Percentiles rank a stretch among this genome's conserved stretches.
phyloP scores from a whole-genome alignment of 345 rosid genomes.

The Rhodamnia rubescens region DNA sequence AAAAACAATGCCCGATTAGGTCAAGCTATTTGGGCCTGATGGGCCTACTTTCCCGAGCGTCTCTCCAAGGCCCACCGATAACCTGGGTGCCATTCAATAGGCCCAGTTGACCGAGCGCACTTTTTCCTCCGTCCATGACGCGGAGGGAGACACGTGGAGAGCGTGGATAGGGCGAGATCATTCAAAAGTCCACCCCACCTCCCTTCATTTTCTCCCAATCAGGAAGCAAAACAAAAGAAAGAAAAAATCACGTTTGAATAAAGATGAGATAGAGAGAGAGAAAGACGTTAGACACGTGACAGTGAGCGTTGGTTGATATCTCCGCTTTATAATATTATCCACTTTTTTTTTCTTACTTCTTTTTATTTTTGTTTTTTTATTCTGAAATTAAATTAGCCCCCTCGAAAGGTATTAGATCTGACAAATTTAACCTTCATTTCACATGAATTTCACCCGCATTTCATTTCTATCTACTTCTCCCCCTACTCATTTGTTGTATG shows the following conservation, averaged over 20 bases:
- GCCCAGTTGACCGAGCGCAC: neutral
- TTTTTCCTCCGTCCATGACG: neutral
- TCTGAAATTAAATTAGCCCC: neutral
- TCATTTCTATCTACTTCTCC: neutral
- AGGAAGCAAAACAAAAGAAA: neutral
- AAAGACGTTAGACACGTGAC: slow-evolving; percentile 5
- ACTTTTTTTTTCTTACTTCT: neutral
- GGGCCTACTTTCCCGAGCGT: neutral
- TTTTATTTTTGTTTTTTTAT: neutral
- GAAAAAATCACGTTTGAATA: neutral
- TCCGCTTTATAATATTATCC: neutral
- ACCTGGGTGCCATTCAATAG: neutral
- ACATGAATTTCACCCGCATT: neutral
- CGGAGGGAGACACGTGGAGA: neutral
- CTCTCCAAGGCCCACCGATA: neutral
- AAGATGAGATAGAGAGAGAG: neutral
- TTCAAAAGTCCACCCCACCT: neutral
- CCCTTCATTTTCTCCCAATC: neutral
- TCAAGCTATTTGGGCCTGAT: neutral
- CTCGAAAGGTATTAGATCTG: neutral
- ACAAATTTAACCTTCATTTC: neutral
- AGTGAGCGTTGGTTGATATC: neutral
- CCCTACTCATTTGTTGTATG: neutral
- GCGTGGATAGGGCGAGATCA: neutral
- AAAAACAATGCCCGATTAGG: neutral